Evolutionary conservation across 2,329 filamentous ascomycete species (phyloP), one percentile per base, ranked within the genome.

Genomic region (Periconia macrospinosa): DNA sequence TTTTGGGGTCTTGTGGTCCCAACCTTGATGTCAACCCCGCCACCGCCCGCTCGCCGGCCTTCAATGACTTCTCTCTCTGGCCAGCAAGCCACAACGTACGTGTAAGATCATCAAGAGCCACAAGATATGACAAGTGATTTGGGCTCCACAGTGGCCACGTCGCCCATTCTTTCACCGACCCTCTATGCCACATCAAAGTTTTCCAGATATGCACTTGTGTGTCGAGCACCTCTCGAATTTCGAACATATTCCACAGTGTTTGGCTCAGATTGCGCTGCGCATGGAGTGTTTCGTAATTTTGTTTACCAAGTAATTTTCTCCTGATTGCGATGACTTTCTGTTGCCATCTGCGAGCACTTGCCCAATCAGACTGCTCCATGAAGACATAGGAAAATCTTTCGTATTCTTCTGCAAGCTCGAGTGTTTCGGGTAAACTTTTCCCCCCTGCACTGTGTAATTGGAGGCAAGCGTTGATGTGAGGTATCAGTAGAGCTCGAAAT

Each of bases 281-380:
- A 27, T 55, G 62, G 11, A 72, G 54, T 8, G 68, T 72, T 23
- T 55, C 45, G 18, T 58, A 54, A 54, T 73, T 55, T 49, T 59
- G 46, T 23, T 46, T 49, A 10, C 71, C 68, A 14, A 66, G 47
- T 13, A 56, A 41, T 7, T 56, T 57, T 15, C 49, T 52, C 41
- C 62, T 58, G 30, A 57, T 56, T n/a, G 61, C 13, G 10, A 68
- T 50, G 6, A 62, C 64, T 41, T 60, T 53, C 9, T 61, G 19
- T 48, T 64, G 63, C 20, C 70, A 50, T 14, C 49, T 49, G 30
- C 56, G 58, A 14, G 69, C 69, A 47, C 65, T 56, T 49, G 66
- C 58, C 17, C 49, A 47, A 1, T 56, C 57, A 17, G 54, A 54
- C 27, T 58, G 50, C 30, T 57, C 55, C 27, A 55, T 58, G 19